Evolutionary conservation across 495 filamentous ascomycete species (phyloP).

Genomic region (Gamarada debralockiae): DNA sequence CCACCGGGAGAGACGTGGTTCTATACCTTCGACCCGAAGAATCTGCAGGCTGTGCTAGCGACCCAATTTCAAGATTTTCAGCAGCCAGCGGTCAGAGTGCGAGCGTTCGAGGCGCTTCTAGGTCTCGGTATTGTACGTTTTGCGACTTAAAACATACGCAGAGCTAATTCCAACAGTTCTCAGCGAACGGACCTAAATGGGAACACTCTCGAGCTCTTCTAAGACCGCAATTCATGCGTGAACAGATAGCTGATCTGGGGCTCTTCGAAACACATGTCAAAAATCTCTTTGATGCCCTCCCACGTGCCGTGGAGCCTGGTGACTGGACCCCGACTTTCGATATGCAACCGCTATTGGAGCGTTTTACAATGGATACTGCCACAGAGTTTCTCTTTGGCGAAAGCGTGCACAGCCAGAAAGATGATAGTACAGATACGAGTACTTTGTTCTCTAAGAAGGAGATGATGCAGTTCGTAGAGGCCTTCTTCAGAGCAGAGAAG

Average conservation of each 20-base stretch:
- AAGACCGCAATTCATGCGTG: constrained; percentile 36
- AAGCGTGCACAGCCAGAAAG: constrained; percentile 21
- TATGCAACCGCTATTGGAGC: constrained; percentile 57
- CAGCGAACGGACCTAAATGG: constrained; percentile 45
- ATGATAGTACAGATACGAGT: constrained; percentile 14
- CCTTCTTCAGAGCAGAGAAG: constrained; percentile 15
- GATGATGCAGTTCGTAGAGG: constrained; percentile 27
- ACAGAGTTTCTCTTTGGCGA: constrained; percentile 66
- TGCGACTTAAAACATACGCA: constrained; percentile 15
- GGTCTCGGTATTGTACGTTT: constrained; percentile 44
- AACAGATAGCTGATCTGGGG: constrained; percentile 43
- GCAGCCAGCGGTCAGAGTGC: constrained; percentile 32
- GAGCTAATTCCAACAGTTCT: constrained; percentile 35
- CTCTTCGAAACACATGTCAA: constrained; percentile 48
- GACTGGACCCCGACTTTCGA: constrained; percentile 45
- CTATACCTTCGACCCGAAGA: constrained; percentile 50
- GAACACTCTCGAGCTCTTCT: constrained; percentile 39
- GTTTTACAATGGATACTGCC: constrained; percentile 64
- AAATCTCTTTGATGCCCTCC: constrained; percentile 36
- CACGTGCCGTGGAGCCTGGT: constrained; percentile 23
- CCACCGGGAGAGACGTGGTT: constrained; percentile 27
- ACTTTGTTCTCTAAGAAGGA: constrained; percentile 28
- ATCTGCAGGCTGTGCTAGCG: constrained; percentile 50
- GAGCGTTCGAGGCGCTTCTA: constrained; percentile 35
- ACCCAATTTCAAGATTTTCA: constrained; percentile 52